Evolutionary conservation across 2,329 filamentous ascomycete genomes (phyloP), one percentile per base, ranked within the genome.

Genomic region (Cytospora piceae): DNA sequence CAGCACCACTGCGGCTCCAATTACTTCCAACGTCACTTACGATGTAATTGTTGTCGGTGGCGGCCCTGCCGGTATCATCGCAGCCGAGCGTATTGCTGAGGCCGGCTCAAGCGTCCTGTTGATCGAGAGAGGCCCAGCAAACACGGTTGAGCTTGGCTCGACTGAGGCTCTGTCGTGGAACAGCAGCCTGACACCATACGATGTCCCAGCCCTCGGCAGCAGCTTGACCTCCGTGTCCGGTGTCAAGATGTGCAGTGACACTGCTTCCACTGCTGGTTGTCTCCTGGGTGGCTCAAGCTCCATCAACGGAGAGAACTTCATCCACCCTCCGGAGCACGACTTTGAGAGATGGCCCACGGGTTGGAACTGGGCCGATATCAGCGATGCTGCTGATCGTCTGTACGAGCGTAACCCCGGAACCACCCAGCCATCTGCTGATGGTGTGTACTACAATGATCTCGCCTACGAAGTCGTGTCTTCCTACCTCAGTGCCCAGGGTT

Each of bases 1-100:
- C 69, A 65, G 58, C 66, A 72, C 72, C 15, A 57, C 39, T 6
- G 20, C 52, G n/a, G n/a, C 29, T 17, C 56, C 68, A 32, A 71
- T 71, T 8, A 68, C 65, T 32, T 73, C 71, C 63, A 77, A 77
- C 69, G 64, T 67, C 1, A 78, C 77, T 2, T 79, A 77, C 66
- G 77, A 79, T 58, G 77, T 77, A 59, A 79, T 79, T 22, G 73
- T 79, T 12, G 77, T 75, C 1, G 77, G 77, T 49, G 77, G 73
- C 29, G 77, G 77, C 22, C 73, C 76, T 15, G 73, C 76, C 5
- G 77, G 77, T 29, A 71, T 79, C 64, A 71, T 78, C 24, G 72
- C 73, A 1, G 76, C 77, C 4, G 73, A 75, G 65, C 72, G 76
- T 20, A 71, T 79, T 12, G 75, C 74, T 7, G 76, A 79, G 70